phyloP scores from a whole-genome alignment of 345 rosid genomes.

The Eucalyptus erythrocorys region DNA sequence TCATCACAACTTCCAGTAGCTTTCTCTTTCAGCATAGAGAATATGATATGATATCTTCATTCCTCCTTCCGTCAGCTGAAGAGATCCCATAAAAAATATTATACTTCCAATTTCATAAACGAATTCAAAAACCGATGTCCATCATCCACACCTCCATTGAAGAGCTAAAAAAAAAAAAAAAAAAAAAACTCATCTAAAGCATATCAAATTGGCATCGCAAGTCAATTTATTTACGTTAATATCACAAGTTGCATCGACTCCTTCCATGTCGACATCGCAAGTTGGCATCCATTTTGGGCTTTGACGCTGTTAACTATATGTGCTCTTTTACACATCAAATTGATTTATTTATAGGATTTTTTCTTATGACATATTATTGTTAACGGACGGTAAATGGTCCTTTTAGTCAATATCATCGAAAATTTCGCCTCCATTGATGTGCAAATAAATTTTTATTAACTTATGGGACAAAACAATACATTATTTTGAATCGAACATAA shows the following conservation, averaged over 20 bases:
- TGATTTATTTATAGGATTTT: not conserved
- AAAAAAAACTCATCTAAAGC: not conserved
- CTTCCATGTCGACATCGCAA: not conserved
- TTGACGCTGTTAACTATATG: not conserved
- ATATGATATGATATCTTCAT: not conserved
- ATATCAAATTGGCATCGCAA: not conserved
- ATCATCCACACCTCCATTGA: not conserved
- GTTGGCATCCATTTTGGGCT: not conserved
- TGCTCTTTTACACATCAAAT: not conserved
- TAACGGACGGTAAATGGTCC: not conserved
- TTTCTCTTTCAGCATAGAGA: not conserved
- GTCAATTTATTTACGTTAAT: not conserved
- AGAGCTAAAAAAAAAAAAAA: not conserved
- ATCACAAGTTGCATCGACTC: not conserved
- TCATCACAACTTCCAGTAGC: not conserved
- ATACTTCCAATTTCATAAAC: not conserved
- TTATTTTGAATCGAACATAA: not conserved
- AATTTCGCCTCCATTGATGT: not conserved
- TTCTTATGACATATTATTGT: not conserved
- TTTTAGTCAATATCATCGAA: not conserved
- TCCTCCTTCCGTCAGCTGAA: not conserved
- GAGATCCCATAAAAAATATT: not conserved
- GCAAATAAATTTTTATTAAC: not conserved
- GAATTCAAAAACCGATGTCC: not conserved
- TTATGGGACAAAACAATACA: not conserved